These are phyloP conservation scores for Phytopythium chamaehyphon DNA, from an alignment of 352 stramenopile species.

Conservation along the genomic window DNA sequence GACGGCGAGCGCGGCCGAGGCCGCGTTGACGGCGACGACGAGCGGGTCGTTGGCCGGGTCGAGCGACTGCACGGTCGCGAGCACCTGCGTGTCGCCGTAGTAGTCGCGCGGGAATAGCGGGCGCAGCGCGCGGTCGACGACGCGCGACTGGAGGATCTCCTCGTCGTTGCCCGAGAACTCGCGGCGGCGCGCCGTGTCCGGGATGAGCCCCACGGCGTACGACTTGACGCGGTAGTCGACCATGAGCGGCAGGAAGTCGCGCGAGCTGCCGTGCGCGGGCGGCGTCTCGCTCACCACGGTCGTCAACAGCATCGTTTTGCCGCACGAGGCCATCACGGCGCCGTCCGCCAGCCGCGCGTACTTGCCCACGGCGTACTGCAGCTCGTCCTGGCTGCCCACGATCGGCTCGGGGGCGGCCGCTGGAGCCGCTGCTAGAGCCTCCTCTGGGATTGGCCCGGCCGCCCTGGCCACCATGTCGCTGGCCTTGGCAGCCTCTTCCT, in stretches of 20 bases:
- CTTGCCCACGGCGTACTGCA: constrained; percentile 64
- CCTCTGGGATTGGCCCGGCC: too few species aligned
- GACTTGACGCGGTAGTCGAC: constrained; percentile 94
- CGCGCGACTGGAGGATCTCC: constrained; percentile 94
- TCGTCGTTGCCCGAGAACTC: constrained; percentile 92
- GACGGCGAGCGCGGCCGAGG: constrained; percentile 79
- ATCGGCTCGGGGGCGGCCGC: constrained; percentile 15
- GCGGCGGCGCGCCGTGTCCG: constrained; percentile 76
- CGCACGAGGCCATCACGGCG: constrained; percentile 75
- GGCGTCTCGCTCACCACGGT: constrained; percentile 65
- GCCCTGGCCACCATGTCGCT: background rate
- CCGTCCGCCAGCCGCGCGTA: constrained; percentile 85
- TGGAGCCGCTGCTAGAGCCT: too few species aligned
- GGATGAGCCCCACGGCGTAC: constrained; percentile 84
- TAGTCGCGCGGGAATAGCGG: constrained; percentile 94
- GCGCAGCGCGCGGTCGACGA: constrained; percentile 95
- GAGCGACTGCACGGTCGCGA: constrained; percentile 86
- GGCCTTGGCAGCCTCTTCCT: constrained; percentile 1
- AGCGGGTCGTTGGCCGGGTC: constrained; percentile 84
- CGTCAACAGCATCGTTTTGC: constrained; percentile 84
- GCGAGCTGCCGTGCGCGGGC: constrained; percentile 7
- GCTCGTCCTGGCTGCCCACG: constrained; percentile 46
- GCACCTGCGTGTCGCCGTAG: constrained; percentile 94
- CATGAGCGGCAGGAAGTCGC: constrained; percentile 89
- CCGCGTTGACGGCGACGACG: constrained; percentile 86